phyloP scores from a whole-genome alignment of 139 green algal genomes.

The Chlamydomonas asymmetrica region DNA sequence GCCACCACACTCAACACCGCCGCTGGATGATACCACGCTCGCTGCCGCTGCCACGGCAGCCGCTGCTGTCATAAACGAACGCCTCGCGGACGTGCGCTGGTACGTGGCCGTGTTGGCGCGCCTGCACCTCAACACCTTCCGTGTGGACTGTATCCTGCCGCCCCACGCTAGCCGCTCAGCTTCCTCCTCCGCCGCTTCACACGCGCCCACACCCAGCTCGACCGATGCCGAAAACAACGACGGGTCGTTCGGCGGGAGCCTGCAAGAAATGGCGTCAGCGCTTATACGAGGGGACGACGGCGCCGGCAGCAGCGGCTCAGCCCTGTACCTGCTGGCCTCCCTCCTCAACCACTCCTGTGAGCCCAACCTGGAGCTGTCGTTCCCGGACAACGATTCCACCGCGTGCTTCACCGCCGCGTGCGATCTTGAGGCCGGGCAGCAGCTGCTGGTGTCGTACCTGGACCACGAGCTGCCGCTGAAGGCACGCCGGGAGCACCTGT shows the following conservation, averaged over 20 bases:
- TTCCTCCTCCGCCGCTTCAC: not conserved
- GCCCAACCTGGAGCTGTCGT: constrained; percentile 47
- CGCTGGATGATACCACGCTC: not conserved
- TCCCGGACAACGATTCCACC: constrained; percentile 43
- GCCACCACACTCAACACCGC: not conserved
- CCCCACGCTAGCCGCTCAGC: no score
- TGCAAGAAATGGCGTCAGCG: not conserved
- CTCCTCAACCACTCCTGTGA: constrained; percentile 64
- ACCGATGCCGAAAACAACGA: no score
- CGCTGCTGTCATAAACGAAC: not conserved
- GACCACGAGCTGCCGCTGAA: constrained; percentile 32
- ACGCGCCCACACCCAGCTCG: no score
- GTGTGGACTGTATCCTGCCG: not conserved
- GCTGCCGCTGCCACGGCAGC: not conserved
- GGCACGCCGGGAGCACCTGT: constrained; percentile 27
- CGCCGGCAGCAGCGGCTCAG: constrained; percentile 45
- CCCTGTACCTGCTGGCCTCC: constrained; percentile 53
- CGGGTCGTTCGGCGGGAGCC: no score
- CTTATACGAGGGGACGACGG: constrained; percentile 4
- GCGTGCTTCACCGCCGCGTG: constrained; percentile 32
- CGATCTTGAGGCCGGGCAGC: constrained; percentile 35
- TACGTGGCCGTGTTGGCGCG: constrained; percentile 44
- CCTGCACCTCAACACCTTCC: constrained; percentile 61
- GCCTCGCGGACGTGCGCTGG: no score
- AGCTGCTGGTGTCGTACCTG: constrained; percentile 55